phyloP scores from a whole-genome alignment of 2,329 filamentous ascomycete genomes.

The Xylaria sp. region DNA sequence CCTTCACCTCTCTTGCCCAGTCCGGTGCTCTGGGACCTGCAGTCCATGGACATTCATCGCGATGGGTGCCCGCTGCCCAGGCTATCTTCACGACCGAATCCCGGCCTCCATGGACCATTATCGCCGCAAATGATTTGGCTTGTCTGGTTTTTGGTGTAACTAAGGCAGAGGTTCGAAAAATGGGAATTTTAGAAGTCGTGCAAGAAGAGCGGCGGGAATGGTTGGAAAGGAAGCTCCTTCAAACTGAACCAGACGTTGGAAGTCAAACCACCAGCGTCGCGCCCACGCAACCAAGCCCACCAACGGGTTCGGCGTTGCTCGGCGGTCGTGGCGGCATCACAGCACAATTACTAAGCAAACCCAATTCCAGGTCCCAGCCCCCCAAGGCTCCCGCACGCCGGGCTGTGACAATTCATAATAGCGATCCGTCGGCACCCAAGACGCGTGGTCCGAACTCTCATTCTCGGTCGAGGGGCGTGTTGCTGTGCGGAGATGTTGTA shows the following conservation, averaged over 20 bases:
- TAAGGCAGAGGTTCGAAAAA: slow-evolving; percentile 91
- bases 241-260: slow-evolving; percentile 64
- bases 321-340: slow-evolving; percentile 82
- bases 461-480: slow-evolving; percentile 84
- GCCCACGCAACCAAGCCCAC: slow-evolving; percentile 50
- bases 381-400: slow-evolving; percentile 67
- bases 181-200: slow-evolving; percentile 95
- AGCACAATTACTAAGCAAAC: slow-evolving; percentile 86
- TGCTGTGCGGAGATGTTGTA: slow-evolving; percentile 97
- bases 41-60: slow-evolving; percentile 87
- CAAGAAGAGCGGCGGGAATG: slow-evolving; percentile 88
- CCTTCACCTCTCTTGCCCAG: slow-evolving; percentile 54
- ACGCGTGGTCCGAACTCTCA: slow-evolving; percentile 70
- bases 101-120: slow-evolving; percentile 91
- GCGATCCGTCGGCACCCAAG: slow-evolving; percentile 65
- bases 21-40: slow-evolving; percentile 63
- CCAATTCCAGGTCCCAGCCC: slow-evolving; percentile 66
- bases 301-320: slow-evolving; percentile 65
- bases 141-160: slow-evolving; percentile 99
- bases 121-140: slow-evolving; percentile 94
- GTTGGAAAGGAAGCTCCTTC: slow-evolving; percentile 85
- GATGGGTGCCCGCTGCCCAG: slow-evolving; percentile 90
- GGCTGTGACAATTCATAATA: slow-evolving; percentile 71
- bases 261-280: slow-evolving; percentile 53
- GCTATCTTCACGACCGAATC: slow-evolving; percentile 98